Evolutionary conservation across 257 asterid genomes (phyloP), one percentile per base, ranked within the genome.

Genomic region (Buddleja alternifolia): DNA sequence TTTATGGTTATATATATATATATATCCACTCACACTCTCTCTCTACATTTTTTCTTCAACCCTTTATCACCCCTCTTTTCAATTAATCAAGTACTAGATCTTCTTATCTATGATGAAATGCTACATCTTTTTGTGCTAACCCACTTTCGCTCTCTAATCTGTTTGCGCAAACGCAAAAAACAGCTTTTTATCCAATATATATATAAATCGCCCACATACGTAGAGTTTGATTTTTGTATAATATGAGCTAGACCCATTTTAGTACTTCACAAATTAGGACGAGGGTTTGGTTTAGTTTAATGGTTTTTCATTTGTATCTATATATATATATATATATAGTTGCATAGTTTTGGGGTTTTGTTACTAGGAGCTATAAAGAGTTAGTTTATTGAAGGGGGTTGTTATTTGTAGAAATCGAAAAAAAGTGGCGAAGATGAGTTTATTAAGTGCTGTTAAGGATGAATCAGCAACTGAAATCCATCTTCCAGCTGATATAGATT

Each of bases 401-500:
- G 41, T 36, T 20, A 16, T 58, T 66, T 14, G 24, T 32, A 60
- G 78, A 61, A 12, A 60, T 74, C 52, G 14, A 29, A 29, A 5
- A n/a, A 71, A 81, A 86, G 88, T 87, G 96, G 92, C 84, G 68
- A 94, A 91, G 78, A 87, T 94, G 97, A 94, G 97, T 75, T 78
- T 89, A n/a, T n/a, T n/a, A 70, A 67, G 84, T 14, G 78, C 89
- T 54, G 96, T 88, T 19, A 93, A 89, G 77, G 95, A 87, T 61
- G 97, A 89, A 63, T 85, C 99, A 45, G 83, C 95, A 19, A 21
- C 96, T 36, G 88, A 87, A 77, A 87, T 91, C 67, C 92, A 91
- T 80, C 92, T 94, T 40, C 97, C 99, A n/a, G 96, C 97, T 25
- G 99, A 91, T 62, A 76, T 94, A 66, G 89, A 91, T 59, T 94